Evolutionary conservation across 1,284 basidiomycete genomes (phyloP).

Genomic region (Marasmius fiardii): DNA sequence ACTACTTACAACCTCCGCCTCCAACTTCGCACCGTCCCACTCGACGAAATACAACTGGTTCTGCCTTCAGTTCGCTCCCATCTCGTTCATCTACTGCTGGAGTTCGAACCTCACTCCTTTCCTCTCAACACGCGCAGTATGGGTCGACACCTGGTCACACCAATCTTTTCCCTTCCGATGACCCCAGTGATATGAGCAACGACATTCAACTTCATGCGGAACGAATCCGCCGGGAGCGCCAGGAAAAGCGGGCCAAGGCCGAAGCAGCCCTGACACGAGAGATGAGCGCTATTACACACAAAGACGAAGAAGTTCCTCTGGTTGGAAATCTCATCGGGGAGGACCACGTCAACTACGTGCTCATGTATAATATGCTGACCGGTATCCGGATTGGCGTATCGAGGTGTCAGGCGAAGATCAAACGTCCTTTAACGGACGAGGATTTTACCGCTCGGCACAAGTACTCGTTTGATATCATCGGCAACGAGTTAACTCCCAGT

Average conservation of each 20-base stretch:
- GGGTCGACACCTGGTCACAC: slow-evolving; percentile 7
- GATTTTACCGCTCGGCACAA: slow-evolving; percentile 93
- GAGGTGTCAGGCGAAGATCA: slow-evolving; percentile 93
- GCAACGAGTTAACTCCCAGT: slow-evolving; percentile 95
- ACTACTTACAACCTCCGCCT: slow-evolving; percentile 48
- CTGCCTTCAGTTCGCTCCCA: slow-evolving; percentile 2
- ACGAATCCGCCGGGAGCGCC: slow-evolving; percentile 73
- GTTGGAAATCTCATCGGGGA: slow-evolving; percentile 97
- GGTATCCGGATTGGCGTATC: slow-evolving; percentile 97
- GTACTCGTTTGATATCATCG: slow-evolving; percentile 96
- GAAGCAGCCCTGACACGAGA: slow-evolving; percentile 43
- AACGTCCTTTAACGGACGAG: slow-evolving; percentile 78
- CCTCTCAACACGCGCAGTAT: slow-evolving; percentile 8
- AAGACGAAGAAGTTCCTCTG: slow-evolving; percentile 57
- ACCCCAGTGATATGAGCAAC: slow-evolving; percentile 19
- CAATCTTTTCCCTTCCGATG: background rate
- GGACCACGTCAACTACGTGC: slow-evolving; percentile 95
- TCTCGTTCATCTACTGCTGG: background rate
- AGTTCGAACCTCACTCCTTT: slow-evolving; percentile 4
- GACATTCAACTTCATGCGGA: slow-evolving; percentile 78
- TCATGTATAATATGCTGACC: slow-evolving; percentile 99
- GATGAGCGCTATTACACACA: slow-evolving; percentile 20
- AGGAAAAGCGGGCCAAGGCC: slow-evolving; percentile 58
- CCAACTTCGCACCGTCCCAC: slow-evolving; percentile 34
- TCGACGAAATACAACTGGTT: slow-evolving; percentile 42